A percentile compares a stretch with the other conserved stretches of the same genome.
These are phyloP conservation scores for Nicotiana undulata DNA, from an alignment of 257 asterid species.

Conservation along the genomic window DNA sequence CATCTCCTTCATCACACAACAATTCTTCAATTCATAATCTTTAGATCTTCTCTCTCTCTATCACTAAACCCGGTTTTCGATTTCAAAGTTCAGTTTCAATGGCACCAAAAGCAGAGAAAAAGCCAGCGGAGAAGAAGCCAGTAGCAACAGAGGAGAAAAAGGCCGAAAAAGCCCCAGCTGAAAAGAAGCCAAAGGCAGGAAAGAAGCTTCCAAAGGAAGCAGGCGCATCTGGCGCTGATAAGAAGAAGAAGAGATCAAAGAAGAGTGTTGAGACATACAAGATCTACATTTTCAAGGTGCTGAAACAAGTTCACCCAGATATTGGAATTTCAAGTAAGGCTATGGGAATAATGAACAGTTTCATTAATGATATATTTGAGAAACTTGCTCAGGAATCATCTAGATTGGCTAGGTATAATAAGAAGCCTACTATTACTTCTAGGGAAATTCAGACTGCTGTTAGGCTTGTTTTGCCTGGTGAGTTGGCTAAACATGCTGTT, in stretches of 20 bases:
- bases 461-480: slow-evolving; percentile 5
- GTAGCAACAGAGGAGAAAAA: not conserved
- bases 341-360: not conserved
- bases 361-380: slow-evolving; percentile 1
- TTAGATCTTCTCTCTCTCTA: not conserved
- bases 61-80: not conserved
- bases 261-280: slow-evolving; percentile 1
- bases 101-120: slow-evolving; percentile 3
- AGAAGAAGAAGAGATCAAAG: not conserved
- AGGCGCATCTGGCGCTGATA: not conserved
- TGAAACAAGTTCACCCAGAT: not conserved
- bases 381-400: not conserved
- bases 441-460: slow-evolving; percentile 7
- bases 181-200: not conserved
- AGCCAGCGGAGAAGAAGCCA: slow-evolving; percentile 1
- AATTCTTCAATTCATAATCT: not conserved
- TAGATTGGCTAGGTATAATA: not conserved
- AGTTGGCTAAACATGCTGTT: slow-evolving; percentile 7
- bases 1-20: not conserved
- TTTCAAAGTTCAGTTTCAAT: not conserved
- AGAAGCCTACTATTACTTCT: not conserved
- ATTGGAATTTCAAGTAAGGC: not conserved
- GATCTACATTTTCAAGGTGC: not conserved
- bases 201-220: not conserved
- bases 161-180: not conserved